Evolutionary conservation across 352 stramenopile genomes (phyloP).

Genomic region (Phytopythium delawarense): DNA sequence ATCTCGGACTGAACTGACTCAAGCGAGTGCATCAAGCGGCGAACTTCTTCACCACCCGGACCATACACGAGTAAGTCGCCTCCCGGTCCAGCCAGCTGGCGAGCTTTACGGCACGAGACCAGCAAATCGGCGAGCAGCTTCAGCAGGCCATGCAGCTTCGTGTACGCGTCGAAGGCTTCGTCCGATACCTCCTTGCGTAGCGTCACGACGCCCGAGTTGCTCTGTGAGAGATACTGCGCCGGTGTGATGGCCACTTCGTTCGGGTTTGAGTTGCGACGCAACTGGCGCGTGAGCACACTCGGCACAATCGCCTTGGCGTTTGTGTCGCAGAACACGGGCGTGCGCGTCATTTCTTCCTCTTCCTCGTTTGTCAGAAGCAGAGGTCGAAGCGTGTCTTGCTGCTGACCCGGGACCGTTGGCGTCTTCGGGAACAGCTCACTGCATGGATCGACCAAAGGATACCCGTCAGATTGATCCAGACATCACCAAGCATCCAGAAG

Average conservation of each 20-base stretch:
- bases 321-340: constrained; percentile 69
- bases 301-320: constrained; percentile 65
- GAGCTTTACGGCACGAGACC: constrained; percentile 79
- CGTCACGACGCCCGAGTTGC: constrained; percentile 69
- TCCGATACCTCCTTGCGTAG: constrained; percentile 53
- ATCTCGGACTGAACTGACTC: constrained; percentile 80
- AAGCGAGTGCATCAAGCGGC: constrained; percentile 75
- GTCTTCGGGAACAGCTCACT: constrained; percentile 55
- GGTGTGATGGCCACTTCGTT: constrained; percentile 51
- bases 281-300: constrained; percentile 49
- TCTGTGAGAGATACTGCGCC: constrained; percentile 59
- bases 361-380: constrained; percentile 70
- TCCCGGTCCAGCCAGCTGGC: constrained; percentile 70
- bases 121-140: constrained; percentile 81
- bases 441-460: neutral
- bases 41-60: constrained; percentile 77
- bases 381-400: constrained; percentile 36
- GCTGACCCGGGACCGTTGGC: constrained; percentile 23
- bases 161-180: constrained; percentile 70
- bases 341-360: constrained; percentile 62
- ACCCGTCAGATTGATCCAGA: neutral
- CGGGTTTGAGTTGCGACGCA: constrained; percentile 35
- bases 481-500: neutral
- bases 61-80: constrained; percentile 84
- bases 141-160: constrained; percentile 67